Percentiles rank a stretch among this genome's conserved stretches.
Conservation (phyloP, 2,329 filamentous ascomycete genomes). For the Colletotrichum destructivum region DNA sequence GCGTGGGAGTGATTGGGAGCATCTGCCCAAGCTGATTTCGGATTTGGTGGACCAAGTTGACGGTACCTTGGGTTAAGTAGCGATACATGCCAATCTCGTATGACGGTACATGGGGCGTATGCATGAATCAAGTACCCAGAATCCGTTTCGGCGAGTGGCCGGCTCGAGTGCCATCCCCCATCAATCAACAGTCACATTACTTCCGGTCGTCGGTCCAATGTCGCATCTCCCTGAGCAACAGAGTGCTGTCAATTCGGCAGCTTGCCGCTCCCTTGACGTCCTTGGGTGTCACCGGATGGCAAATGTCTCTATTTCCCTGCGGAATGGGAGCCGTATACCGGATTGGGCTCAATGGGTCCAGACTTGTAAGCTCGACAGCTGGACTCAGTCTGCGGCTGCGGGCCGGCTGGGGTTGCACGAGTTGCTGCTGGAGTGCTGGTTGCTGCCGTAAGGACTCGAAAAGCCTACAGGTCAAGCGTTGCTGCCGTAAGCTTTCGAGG, state of each 20-base stretch:
- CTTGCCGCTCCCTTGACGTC: constrained; percentile 5
- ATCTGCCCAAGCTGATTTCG: constrained; percentile 32
- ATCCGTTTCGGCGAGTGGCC: constrained; percentile 32
- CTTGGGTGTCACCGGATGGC: constrained; percentile 4
- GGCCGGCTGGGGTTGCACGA: constrained; percentile 21
- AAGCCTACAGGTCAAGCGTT: too few relatives aligned
- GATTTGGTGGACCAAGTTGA: constrained; percentile 22
- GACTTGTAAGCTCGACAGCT: constrained; percentile 1
- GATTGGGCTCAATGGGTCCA: background rate
- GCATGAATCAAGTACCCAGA: constrained; percentile 49
- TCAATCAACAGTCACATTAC: constrained; percentile 30
- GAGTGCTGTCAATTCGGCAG: constrained; percentile 6
- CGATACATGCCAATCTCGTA: constrained; percentile 47
- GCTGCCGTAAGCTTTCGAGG: constrained; percentile 13
- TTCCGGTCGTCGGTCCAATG: constrained; percentile 36
- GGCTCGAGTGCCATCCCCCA: constrained; percentile 12
- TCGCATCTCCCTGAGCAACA: constrained; percentile 32
- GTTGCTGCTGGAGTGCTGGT: background rate
- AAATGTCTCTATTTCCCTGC: constrained; percentile 18
- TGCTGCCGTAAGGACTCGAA: background rate
- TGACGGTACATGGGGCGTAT: constrained; percentile 48
- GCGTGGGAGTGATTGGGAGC: constrained; percentile 37
- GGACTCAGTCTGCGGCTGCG: constrained; percentile 1
- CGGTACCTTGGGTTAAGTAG: constrained; percentile 46
- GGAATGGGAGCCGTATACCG: background rate